Evolutionary conservation across 345 rosid genomes (phyloP).

Genomic region (Bruguiera sexangula): DNA sequence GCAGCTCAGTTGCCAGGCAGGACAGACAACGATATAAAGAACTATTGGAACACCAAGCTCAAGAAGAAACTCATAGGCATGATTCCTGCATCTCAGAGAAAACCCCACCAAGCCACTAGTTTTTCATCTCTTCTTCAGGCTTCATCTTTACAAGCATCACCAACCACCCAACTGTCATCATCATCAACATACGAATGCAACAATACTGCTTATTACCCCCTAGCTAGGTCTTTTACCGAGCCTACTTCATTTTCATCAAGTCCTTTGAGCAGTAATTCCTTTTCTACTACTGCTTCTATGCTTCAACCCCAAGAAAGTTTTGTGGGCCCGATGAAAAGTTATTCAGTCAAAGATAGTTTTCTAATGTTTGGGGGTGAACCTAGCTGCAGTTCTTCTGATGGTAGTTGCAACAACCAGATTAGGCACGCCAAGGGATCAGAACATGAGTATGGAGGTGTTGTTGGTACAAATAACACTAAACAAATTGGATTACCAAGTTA

Average conservation of each 20-base stretch:
- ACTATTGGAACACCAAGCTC: conserved; percentile 40
- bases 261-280: conserved; percentile 35
- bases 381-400: conserved; percentile 66
- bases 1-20: conserved; percentile 40
- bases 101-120: conserved; percentile 17
- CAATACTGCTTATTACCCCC: conserved; percentile 24
- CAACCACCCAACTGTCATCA: conserved; percentile 25
- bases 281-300: conserved; percentile 27
- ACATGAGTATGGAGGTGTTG: conserved; percentile 11
- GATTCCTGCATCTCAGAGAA: conserved; percentile 8
- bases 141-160: conserved; percentile 27
- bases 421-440: conserved; percentile 32
- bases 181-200: conserved; percentile 28
- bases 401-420: conserved; percentile 43
- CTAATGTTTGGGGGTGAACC: conserved; percentile 39
- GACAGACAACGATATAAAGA: conserved; percentile 34
- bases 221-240: conserved; percentile 26
- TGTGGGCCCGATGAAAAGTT: conserved; percentile 24
- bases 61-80: conserved; percentile 43
- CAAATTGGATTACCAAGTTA: conserved; percentile 26
- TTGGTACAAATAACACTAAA: conserved; percentile 1
- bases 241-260: conserved; percentile 33
- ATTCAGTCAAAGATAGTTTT: conserved; percentile 28
- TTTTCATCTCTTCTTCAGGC: conserved; percentile 22
- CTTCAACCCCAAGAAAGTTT: conserved; percentile 30